phyloP scores from a whole-genome alignment of 352 stramenopile species.

The Globisporangium echinulatum region DNA sequence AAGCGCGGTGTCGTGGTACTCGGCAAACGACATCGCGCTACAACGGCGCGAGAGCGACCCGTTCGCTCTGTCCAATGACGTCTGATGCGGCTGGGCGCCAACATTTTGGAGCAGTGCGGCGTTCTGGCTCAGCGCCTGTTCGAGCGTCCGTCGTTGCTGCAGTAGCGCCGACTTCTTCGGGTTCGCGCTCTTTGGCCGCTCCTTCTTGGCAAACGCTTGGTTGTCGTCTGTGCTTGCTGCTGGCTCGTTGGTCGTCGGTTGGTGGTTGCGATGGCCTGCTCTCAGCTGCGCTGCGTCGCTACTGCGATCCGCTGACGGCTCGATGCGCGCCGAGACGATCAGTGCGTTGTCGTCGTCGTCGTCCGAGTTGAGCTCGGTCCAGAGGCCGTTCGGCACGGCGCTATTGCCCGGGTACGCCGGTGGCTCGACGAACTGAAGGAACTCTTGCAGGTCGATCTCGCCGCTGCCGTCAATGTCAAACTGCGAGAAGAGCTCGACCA shows the following conservation, averaged over 20 bases:
- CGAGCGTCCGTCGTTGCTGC: conserved; percentile 50
- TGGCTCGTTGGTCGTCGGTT: conserved; percentile 8
- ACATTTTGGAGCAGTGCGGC: conserved; percentile 4
- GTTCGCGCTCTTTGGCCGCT: conserved; percentile 56
- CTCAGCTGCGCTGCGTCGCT: neutral
- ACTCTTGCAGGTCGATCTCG: conserved; percentile 71
- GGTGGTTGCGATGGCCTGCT: conserved; percentile 5
- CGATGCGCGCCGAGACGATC: neutral
- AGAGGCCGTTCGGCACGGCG: conserved; percentile 47
- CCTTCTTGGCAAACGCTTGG: conserved; percentile 26
- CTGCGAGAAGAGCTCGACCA: conserved; percentile 53
- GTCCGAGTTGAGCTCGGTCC: conserved; percentile 32
- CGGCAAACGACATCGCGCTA: conserved; percentile 8
- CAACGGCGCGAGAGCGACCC: conserved; percentile 8
- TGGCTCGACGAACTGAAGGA: conserved; percentile 65
- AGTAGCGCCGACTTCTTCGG: conserved; percentile 58
- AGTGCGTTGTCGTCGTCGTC: conserved; percentile 12
- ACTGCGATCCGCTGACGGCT: neutral
- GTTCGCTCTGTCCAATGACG: neutral
- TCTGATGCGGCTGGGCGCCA: neutral
- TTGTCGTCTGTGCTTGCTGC: neutral
- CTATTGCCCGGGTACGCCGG: conserved; percentile 53
- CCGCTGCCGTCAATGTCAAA: conserved; percentile 61
- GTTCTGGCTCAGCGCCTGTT: conserved; percentile 23
- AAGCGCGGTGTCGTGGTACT: conserved; percentile 5